phyloP scores from a whole-genome alignment of 2,329 filamentous ascomycete genomes.

The Exophiala bonariae region DNA sequence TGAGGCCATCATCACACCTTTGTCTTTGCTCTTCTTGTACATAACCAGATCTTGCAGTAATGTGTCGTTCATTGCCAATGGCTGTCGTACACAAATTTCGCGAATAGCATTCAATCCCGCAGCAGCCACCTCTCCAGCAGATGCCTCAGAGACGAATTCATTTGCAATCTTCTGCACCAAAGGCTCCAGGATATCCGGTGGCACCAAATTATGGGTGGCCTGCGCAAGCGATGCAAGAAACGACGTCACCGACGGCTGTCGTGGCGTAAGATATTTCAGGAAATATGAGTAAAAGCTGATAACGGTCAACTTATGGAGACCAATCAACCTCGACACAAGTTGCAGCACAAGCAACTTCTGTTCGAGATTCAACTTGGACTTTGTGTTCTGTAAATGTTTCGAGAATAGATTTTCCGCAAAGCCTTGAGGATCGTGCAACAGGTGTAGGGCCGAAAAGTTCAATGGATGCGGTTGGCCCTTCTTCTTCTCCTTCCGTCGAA shows the following conservation, averaged over 20 bases:
- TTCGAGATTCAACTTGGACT: conserved; percentile 81
- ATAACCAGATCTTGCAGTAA: conserved; percentile 93
- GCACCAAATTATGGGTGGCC: conserved; percentile 85
- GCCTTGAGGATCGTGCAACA: conserved; percentile 90
- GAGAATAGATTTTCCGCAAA: conserved; percentile 88
- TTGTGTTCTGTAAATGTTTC: conserved; percentile 86
- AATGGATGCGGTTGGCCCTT: conserved; percentile 83
- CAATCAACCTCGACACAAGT: conserved; percentile 85
- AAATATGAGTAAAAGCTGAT: conserved; percentile 95
- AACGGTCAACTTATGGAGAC: conserved; percentile 87
- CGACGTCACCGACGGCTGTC: conserved; percentile 85
- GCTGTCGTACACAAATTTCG: conserved; percentile 89
- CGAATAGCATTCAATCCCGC: conserved; percentile 93
- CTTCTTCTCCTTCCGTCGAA: conserved; percentile 82
- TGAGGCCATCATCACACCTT: conserved; percentile 98
- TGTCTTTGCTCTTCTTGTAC: conserved; percentile 97
- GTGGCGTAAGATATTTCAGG: conserved; percentile 84
- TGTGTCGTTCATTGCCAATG: conserved; percentile 93
- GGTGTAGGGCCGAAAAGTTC: conserved; percentile 93
- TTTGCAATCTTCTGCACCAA: conserved; percentile 94
- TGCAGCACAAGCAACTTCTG: conserved; percentile 88
- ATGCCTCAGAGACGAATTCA: conserved; percentile 94
- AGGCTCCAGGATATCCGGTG: conserved; percentile 88
- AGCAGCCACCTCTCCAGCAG: conserved; percentile 84
- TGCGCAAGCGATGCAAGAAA: conserved; percentile 92